Evolutionary conservation across 176 grass and related monocot genomes (phyloP).

Genomic region (Musa acuminata): DNA sequence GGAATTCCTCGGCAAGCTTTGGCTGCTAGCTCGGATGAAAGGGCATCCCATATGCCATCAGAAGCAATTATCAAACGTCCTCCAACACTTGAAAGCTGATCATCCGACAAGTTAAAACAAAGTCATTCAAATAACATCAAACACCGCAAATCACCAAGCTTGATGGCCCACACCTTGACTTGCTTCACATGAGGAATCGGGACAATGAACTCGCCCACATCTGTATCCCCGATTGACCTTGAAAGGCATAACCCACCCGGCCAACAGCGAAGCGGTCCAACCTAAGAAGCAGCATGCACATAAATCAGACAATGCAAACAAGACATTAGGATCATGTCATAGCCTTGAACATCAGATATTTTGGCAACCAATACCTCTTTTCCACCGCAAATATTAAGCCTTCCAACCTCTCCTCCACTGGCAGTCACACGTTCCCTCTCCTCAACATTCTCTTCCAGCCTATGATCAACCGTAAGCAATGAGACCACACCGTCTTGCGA

Average conservation of each 20-base stretch:
- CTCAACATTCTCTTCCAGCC: slow-evolving; percentile 81
- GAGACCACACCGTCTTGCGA: slow-evolving; percentile 60
- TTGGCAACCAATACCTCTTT: slow-evolving; percentile 47
- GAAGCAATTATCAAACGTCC: slow-evolving; percentile 97
- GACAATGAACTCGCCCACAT: slow-evolving; percentile 91
- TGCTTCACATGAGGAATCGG: slow-evolving; percentile 95
- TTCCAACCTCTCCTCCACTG: slow-evolving; percentile 86
- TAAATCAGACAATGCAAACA: not conserved
- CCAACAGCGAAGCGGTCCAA: slow-evolving; percentile 92
- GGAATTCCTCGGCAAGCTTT: slow-evolving; percentile 60
- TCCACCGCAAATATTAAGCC: slow-evolving; percentile 80
- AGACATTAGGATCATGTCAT: not conserved
- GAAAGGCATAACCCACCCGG: slow-evolving; percentile 96
- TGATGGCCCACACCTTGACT: slow-evolving; percentile 66
- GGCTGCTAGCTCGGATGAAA: slow-evolving; percentile 72
- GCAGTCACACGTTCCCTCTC: slow-evolving; percentile 86
- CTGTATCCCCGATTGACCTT: slow-evolving; percentile 90
- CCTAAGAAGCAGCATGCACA: slow-evolving; percentile 29
- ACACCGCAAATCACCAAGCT: not conserved
- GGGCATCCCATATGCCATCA: slow-evolving; percentile 89
- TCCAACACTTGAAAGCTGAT: slow-evolving; percentile 77
- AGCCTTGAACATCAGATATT: not conserved
- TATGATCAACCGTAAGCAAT: slow-evolving; percentile 80
- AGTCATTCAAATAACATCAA: not conserved
- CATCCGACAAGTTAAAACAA: slow-evolving; percentile 17